Evolutionary conservation across 768 basidiomycete species (phyloP), one percentile per base, ranked within the genome.

Genomic region (Mycena sanguinolenta): DNA sequence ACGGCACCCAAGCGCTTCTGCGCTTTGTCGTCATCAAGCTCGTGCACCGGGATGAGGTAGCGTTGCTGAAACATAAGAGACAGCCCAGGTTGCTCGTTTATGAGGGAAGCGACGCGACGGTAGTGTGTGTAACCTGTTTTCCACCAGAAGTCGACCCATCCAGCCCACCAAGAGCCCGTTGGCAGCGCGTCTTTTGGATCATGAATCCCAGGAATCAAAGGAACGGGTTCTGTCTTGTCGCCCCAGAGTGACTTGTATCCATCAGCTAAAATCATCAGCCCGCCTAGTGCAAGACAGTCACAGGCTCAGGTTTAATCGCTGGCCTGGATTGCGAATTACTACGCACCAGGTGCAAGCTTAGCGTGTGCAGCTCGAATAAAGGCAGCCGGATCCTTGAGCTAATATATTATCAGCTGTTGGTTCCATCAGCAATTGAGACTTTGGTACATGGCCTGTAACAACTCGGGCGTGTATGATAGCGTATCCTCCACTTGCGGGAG

Each of bases 391-490:
- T 39, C 39, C 39, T 39, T 39, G 9, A 39, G 39, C 39, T 39
- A 39, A 17, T 14, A 39, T 17, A 10, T 32, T 30, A 30, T 49
- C 59, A 60, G 53, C 17, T 32, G 16, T 39, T 39, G 16, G 59
- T 19, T 44, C 32, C 27, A 21, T 46, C 12, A 30, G 27, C 10
- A 49, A 9, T 21, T 46, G 27, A 16, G 16, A 60, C 17, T 32
- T 21, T 42, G 12, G 30, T 10, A 60, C 59, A 46, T 60, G 28
- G 59, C 59, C 59, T 12, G 59, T 49, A 21, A 60, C 39, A 32
- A n/a, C 21, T 46, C 59, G 59, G 21, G 44, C 59, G 44, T 60
- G 59, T 46, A 60, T 60, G 34, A 60, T 60, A 19, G 8, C 23
- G 42, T 60, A 60, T 46, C 59, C 59, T 28, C 28, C 39, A 4